Conservation (phyloP, 768 basidiomycete genomes). For the Neoboletus brunneissimus region DNA sequence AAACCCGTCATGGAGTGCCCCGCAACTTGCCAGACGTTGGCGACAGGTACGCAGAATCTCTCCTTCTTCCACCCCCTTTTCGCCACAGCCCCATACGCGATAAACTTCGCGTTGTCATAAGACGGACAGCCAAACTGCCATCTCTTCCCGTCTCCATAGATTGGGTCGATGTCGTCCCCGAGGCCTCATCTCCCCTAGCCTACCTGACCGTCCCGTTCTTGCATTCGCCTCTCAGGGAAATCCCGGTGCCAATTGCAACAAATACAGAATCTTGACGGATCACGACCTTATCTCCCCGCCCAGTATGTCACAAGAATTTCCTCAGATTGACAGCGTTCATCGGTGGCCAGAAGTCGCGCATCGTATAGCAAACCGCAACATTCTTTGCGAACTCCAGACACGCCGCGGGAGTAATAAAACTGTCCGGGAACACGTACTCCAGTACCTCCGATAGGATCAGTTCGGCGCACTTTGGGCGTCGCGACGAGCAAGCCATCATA, state of each 20-base stretch:
- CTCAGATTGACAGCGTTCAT: slow-evolving; percentile 10
- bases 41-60: slow-evolving; percentile 18
- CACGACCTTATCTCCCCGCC: slow-evolving; percentile 32
- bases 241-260: not conserved
- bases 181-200: slow-evolving; percentile 1
- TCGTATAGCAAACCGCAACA: slow-evolving; percentile 5
- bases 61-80: slow-evolving; percentile 29
- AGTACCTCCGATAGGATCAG: slow-evolving; percentile 10
- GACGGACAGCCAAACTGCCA: not conserved
- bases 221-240: slow-evolving; percentile 8
- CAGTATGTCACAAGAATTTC: slow-evolving; percentile 8
- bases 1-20: not conserved
- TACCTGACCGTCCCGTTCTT: not conserved
- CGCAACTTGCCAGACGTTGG: slow-evolving; percentile 12
- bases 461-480: not conserved
- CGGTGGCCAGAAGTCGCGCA: slow-evolving; percentile 19
- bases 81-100: slow-evolving; percentile 16
- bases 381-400: slow-evolving; percentile 21
- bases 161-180: slow-evolving; percentile 16
- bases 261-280: slow-evolving; percentile 26
- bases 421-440: slow-evolving; percentile 10
- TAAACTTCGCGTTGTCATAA: slow-evolving; percentile 8
- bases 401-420: slow-evolving; percentile 29
- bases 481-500: not conserved
- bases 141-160: slow-evolving; percentile 12